Evolutionary conservation across 2,329 filamentous ascomycete species (phyloP).

Genomic region (Aspergillus hiratsukae): DNA sequence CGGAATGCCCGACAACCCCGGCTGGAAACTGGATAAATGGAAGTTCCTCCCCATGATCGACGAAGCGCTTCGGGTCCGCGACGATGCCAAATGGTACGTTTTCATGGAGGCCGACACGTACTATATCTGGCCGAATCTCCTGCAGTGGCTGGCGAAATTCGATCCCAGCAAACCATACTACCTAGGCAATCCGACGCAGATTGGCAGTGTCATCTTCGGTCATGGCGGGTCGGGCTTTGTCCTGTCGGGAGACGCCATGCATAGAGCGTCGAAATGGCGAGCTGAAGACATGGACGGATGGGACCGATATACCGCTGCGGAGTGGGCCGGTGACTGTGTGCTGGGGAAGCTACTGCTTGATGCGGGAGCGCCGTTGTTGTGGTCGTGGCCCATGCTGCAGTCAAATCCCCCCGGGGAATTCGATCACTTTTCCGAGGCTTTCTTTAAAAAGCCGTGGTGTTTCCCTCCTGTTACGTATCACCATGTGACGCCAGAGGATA

Average conservation of each 20-base stretch:
- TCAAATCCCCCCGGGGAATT: constrained; percentile 36
- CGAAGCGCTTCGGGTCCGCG: constrained; percentile 38
- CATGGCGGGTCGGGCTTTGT: constrained; percentile 51
- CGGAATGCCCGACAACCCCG: constrained; percentile 41
- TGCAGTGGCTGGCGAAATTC: constrained; percentile 48
- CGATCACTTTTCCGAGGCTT: constrained; percentile 34
- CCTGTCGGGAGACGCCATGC: constrained; percentile 46
- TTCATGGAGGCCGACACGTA: constrained; percentile 58
- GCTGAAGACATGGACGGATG: constrained; percentile 36
- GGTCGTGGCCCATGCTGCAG: constrained; percentile 45
- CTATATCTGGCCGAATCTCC: constrained; percentile 48
- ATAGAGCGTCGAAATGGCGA: constrained; percentile 34
- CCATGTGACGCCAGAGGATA: constrained; percentile 40
- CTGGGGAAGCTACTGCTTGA: constrained; percentile 43
- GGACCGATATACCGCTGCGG: constrained; percentile 38
- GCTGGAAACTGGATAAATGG: constrained; percentile 53
- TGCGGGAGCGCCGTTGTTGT: constrained; percentile 38
- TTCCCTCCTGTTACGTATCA: constrained; percentile 48
- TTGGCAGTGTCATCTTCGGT: constrained; percentile 45
- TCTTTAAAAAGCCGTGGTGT: constrained; percentile 42
- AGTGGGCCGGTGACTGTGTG: constrained; percentile 48
- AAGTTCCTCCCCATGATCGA: constrained; percentile 53
- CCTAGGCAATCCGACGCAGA: constrained; percentile 51
- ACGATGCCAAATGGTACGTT: constrained; percentile 52
- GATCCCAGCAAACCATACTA: constrained; percentile 46